A percentile compares a stretch with the other conserved stretches of the same genome.
Conservation (phyloP, 148 eudicot species). For the Rhododendron mucronatum region DNA sequence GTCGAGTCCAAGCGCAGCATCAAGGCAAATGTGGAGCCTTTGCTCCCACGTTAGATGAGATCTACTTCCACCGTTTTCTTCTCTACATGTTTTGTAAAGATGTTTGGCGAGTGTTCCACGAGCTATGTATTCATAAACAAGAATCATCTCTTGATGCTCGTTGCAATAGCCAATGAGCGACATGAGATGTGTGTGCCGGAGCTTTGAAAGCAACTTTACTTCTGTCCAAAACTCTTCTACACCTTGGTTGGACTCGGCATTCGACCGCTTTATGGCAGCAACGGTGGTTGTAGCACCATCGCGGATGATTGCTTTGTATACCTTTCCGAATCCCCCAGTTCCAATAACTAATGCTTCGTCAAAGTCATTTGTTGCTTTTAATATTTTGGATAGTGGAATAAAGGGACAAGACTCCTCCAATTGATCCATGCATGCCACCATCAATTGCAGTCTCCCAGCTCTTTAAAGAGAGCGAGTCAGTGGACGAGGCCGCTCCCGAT, state of each 20-base stretch:
- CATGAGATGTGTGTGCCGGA: not conserved
- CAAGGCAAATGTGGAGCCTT: not conserved
- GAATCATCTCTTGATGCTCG: not conserved
- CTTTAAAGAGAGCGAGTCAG: not conserved
- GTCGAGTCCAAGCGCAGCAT: not conserved
- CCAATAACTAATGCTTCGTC: too few relatives aligned
- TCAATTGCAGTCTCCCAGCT: not conserved
- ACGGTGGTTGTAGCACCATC: not conserved
- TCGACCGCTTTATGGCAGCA: conserved; percentile 5
- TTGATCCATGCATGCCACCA: not conserved
- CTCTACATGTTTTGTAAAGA: not conserved
- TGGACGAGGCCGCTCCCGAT: not conserved
- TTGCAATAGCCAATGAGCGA: not conserved
- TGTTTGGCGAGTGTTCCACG: not conserved
- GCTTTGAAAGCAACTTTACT: not conserved
- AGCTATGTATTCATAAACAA: not conserved
- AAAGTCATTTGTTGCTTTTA: too few relatives aligned
- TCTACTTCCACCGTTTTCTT: not conserved
- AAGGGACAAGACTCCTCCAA: too few relatives aligned
- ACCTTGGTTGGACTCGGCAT: not conserved
- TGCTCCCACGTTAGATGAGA: not conserved
- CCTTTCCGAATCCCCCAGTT: too few relatives aligned
- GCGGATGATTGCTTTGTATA: not conserved
- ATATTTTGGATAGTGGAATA: too few relatives aligned
- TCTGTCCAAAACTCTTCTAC: not conserved